Base-by-base conservation (phyloP, 495 filamentous ascomycete species). In the Podospora fimiseda region DNA sequence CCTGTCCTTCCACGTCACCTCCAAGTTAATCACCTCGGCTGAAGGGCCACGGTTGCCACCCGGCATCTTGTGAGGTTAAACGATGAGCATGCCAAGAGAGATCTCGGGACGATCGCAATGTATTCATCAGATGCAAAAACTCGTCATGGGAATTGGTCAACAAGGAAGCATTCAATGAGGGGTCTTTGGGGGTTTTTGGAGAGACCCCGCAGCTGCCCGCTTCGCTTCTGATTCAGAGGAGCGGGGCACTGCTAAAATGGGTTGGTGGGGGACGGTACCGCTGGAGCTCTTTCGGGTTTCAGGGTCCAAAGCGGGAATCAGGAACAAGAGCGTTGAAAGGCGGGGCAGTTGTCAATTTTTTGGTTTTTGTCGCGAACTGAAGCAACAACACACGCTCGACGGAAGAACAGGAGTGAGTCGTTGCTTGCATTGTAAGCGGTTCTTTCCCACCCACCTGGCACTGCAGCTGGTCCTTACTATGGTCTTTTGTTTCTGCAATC, bases 371-470 rank as follows among this genome's bases (percentile, higher is more conserved):
- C 11, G 39, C 39, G 39, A 18, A 39, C 30, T 30, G 23, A 45
- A 27, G 27, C 27, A 48, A 33, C 33, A 1, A 18, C 33, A 24
- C n/a, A n/a, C n/a, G n/a, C n/a, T n/a, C n/a, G n/a, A n/a, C n/a
- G 22, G 30, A 9, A 41, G 36, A 51, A 24, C n/a, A 47, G 21
- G 44, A 33, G 21, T 8, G n/a, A 33, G 44, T 33, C n/a, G 9
- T 47, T 30, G 41, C 37, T 42, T 44, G 43, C 47, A 52, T 51
- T 60, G 52, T 46, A 23, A 23, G 48, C 52, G 43, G 62, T 61
- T 62, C 62, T 65, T 65, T 59, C 62, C 58, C 36, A 38, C 36
- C 15, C 46, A 33, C 27, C 9, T 14, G 3, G 37, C 22, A 23
- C 23, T 56, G 51, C 54, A 55, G 39, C 24, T 51, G 60, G 53